Evolutionary conservation across 345 rosid species (phyloP).

Genomic region (Psidium friedrichsthalianum): DNA sequence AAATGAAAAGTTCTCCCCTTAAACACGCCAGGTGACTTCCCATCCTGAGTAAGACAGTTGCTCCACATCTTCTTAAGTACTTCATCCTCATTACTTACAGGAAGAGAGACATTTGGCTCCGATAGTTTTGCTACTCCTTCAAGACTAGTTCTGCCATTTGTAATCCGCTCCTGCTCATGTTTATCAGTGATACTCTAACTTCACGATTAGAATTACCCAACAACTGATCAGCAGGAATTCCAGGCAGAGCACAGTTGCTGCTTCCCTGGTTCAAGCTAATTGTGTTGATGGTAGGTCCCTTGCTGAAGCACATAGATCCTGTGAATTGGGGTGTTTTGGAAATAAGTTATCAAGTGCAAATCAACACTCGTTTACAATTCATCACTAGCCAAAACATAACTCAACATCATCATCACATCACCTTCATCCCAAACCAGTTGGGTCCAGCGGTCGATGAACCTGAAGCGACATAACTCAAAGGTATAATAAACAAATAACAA

Average conservation of each 20-base stretch:
- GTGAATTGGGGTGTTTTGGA: neutral
- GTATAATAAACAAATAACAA: neutral
- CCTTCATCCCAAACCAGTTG: no score
- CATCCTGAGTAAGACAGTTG: conserved; percentile 21
- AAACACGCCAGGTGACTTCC: conserved; percentile 38
- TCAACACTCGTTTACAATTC: neutral
- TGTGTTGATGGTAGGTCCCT: conserved; percentile 27
- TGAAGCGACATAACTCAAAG: neutral
- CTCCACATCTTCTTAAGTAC: conserved; percentile 20
- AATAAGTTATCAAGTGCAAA: neutral
- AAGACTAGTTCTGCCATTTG: conserved; percentile 4
- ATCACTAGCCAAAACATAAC: neutral
- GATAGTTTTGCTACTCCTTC: conserved; percentile 19
- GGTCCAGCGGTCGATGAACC: no score
- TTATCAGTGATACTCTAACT: conserved; percentile 22
- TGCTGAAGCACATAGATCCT: conserved; percentile 40
- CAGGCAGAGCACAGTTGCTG: conserved; percentile 5
- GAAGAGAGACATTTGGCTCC: conserved; percentile 15
- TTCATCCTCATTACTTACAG: conserved; percentile 17
- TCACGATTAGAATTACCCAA: conserved; percentile 15
- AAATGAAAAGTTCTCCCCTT: conserved; percentile 66
- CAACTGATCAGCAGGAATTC: conserved; percentile 18
- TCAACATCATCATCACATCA: no score
- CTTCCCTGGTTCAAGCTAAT: conserved; percentile 25
- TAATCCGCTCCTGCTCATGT: conserved; percentile 22